Percentiles rank a stretch among this genome's conserved stretches.
phyloP scores from a whole-genome alignment of 2,329 filamentous ascomycete species.

The Stromatinia cepivora region DNA sequence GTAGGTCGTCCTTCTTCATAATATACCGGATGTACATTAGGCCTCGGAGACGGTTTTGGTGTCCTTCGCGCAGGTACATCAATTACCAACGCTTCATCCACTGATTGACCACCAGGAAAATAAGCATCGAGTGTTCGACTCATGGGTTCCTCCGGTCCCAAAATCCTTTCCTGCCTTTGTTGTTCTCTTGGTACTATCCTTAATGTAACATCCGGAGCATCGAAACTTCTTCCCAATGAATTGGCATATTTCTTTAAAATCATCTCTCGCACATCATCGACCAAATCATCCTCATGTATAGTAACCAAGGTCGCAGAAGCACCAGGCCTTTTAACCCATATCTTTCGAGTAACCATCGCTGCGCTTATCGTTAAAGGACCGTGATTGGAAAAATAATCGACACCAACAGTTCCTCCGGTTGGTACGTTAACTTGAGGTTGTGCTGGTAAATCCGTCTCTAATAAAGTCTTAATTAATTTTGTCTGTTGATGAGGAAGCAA shows the following conservation, averaged over 20 bases:
- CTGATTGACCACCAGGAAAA: slow-evolving; percentile 81
- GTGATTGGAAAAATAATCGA: slow-evolving; percentile 40
- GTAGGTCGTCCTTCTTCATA: slow-evolving; percentile 62
- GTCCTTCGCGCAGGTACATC: slow-evolving; percentile 77
- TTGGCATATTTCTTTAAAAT: slow-evolving; percentile 93
- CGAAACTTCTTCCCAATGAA: slow-evolving; percentile 83
- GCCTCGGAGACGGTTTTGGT: slow-evolving; percentile 75
- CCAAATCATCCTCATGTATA: slow-evolving; percentile 83
- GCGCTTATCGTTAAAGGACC: slow-evolving; percentile 38
- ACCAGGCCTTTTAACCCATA: slow-evolving; percentile 89
- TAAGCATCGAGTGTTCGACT: slow-evolving; percentile 74
- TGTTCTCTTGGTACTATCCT: slow-evolving; percentile 73
- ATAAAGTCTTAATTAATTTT: slow-evolving; percentile 53
- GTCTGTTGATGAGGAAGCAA: slow-evolving; percentile 49
- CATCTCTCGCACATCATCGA: slow-evolving; percentile 91
- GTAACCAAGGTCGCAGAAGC: slow-evolving; percentile 85
- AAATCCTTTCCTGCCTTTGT: slow-evolving; percentile 61
- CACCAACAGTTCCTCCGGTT: not conserved
- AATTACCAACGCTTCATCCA: slow-evolving; percentile 88
- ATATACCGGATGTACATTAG: slow-evolving; percentile 46
- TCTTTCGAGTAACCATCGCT: slow-evolving; percentile 69
- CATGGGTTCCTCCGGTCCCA: slow-evolving; percentile 87
- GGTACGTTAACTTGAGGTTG: slow-evolving; percentile 39
- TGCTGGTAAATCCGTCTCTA: slow-evolving; percentile 46
- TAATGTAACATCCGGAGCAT: slow-evolving; percentile 84